phyloP scores from a whole-genome alignment of 768 basidiomycete species.

The Russula lepida region DNA sequence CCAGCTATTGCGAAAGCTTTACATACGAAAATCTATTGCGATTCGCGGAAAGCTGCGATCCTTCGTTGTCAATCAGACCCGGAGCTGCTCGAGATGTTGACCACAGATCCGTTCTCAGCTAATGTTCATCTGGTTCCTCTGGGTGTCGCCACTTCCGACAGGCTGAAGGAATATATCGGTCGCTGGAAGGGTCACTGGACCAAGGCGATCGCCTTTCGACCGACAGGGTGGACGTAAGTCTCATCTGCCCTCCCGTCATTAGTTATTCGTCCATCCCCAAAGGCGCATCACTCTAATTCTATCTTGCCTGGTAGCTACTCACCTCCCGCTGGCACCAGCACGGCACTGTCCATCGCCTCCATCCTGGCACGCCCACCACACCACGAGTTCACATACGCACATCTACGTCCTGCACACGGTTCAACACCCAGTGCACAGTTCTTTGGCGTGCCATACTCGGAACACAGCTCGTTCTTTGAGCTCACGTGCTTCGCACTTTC shows the following conservation, averaged over 20 bases:
- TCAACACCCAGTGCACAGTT: conserved; percentile 63
- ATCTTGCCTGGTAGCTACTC: conserved; percentile 43
- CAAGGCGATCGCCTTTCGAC: conserved; percentile 74
- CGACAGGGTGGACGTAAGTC: conserved; percentile 96
- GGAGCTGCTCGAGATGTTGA: conserved; percentile 72
- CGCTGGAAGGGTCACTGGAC: conserved; percentile 65
- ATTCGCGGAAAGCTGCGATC: conserved; percentile 72
- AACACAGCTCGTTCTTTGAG: conserved; percentile 94
- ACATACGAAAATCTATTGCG: conserved; percentile 80
- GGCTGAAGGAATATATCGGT: conserved; percentile 66
- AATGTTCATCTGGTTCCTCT: conserved; percentile 84
- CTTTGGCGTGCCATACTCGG: conserved; percentile 86
- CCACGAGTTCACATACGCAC: conserved; percentile 57
- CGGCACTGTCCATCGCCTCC: conserved; percentile 52
- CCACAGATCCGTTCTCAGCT: conserved; percentile 63
- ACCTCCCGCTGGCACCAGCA: conserved; percentile 54
- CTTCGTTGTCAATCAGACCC: conserved; percentile 78
- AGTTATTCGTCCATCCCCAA: conserved; percentile 2
- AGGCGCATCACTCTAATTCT: background rate
- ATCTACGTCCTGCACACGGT: conserved; percentile 61
- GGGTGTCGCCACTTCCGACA: conserved; percentile 63
- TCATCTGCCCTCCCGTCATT: background rate
- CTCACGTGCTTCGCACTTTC: conserved; percentile 92
- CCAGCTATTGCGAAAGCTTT: conserved; percentile 80
- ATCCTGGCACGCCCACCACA: conserved; percentile 63